These are phyloP conservation scores for Pseudopyricularia javanii DNA, from an alignment of 2,329 filamentous ascomycete genomes.

Conservation along the genomic window DNA sequence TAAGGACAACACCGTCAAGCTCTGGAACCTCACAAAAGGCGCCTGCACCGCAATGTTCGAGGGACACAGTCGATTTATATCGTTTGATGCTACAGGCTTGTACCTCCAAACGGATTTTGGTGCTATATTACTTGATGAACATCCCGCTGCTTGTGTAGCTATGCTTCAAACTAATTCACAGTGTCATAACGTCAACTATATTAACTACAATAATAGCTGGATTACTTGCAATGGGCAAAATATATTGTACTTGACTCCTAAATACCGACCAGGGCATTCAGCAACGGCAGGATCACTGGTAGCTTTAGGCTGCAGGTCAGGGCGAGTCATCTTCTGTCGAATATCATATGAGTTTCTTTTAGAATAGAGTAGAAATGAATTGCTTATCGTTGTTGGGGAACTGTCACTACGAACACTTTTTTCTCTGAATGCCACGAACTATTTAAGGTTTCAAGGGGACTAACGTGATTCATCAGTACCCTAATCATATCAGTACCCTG, in stretches of 20 bases:
- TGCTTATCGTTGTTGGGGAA: background rate
- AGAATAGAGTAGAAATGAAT: background rate
- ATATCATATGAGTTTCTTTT: background rate
- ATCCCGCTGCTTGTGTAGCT: background rate
- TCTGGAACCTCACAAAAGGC: no score
- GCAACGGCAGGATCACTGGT: background rate
- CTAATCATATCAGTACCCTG: no score
- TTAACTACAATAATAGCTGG: background rate
- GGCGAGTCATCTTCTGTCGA: background rate
- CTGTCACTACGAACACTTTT: background rate
- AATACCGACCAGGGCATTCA: background rate
- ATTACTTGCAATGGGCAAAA: background rate
- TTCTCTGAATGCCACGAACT: background rate
- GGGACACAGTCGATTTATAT: background rate
- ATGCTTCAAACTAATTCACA: background rate
- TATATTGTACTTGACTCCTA: background rate
- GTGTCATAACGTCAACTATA: background rate
- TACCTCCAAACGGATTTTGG: background rate
- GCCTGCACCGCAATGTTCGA: no score
- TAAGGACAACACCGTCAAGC: constrained; percentile 87
- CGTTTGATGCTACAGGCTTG: background rate
- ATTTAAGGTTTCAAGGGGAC: background rate
- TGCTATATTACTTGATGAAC: background rate
- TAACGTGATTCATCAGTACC: no score
- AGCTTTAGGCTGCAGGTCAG: background rate